phyloP scores from a whole-genome alignment of 352 stramenopile species.

The Phytophthora citrophthora region DNA sequence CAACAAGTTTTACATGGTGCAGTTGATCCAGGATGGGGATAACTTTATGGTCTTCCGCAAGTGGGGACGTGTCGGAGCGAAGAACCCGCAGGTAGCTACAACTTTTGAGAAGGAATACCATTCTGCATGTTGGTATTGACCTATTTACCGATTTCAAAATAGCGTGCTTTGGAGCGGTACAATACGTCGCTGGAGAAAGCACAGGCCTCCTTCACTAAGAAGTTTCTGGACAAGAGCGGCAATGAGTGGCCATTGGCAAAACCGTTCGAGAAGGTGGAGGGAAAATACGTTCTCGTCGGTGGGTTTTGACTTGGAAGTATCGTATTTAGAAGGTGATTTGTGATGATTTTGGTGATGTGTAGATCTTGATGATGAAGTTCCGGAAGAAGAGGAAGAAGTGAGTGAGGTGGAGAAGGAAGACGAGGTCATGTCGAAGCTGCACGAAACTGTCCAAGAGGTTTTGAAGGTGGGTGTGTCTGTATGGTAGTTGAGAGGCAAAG shows the following conservation, averaged over 20 bases:
- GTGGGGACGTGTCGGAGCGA: constrained; percentile 72
- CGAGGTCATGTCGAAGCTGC: constrained; percentile 36
- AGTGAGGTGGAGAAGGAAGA: constrained; percentile 45
- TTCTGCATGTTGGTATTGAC: neutral
- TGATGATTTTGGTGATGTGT: neutral
- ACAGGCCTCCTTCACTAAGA: constrained; percentile 59
- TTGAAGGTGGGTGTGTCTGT: constrained; percentile 34
- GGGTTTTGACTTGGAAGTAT: neutral
- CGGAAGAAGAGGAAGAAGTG: constrained; percentile 41
- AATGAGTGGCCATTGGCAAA: constrained; percentile 66
- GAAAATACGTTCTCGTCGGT: constrained; percentile 80
- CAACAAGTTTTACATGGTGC: constrained; percentile 85
- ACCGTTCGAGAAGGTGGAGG: constrained; percentile 49
- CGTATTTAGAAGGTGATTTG: neutral
- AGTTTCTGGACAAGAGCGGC: constrained; percentile 67
- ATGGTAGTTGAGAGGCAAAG: too few species aligned
- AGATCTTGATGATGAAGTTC: constrained; percentile 47
- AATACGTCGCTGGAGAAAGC: constrained; percentile 58
- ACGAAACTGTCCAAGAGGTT: constrained; percentile 46
- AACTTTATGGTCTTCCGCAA: constrained; percentile 67
- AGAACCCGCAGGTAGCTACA: constrained; percentile 56
- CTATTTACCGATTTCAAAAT: neutral
- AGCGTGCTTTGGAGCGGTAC: constrained; percentile 45
- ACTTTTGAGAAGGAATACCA: neutral
- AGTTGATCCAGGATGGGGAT: constrained; percentile 59